Evolutionary conservation across 331 rosid genomes (phyloP).

Genomic region (Acacia concinna): DNA sequence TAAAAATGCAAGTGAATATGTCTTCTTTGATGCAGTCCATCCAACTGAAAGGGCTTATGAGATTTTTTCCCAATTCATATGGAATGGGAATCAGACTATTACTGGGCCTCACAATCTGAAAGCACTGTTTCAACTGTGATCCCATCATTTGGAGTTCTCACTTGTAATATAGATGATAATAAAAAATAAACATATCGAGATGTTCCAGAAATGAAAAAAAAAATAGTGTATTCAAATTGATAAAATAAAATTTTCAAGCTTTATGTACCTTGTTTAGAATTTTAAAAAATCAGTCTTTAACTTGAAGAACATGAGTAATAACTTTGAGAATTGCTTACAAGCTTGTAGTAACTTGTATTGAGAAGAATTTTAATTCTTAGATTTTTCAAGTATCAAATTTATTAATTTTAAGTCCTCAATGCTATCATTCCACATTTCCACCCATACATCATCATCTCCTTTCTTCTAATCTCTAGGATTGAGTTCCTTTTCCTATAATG

Average conservation of each 20-base stretch:
- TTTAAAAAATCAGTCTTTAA: background rate
- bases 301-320: too few relatives aligned
- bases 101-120: slow-evolving; percentile 22
- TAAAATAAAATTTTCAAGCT: background rate
- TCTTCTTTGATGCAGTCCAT: slow-evolving; percentile 61
- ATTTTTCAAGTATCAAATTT: too few relatives aligned
- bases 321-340: too few relatives aligned
- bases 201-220: background rate
- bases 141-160: background rate
- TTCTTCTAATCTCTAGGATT: too few relatives aligned
- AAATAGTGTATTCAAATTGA: too few relatives aligned
- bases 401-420: too few relatives aligned
- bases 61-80: slow-evolving; percentile 38
- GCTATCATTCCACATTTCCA: too few relatives aligned
- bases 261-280: too few relatives aligned
- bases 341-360: background rate
- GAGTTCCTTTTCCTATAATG: too few relatives aligned
- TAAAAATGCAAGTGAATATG: slow-evolving; percentile 37
- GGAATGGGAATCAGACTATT: slow-evolving; percentile 47
- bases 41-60: slow-evolving; percentile 38
- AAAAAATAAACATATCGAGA: background rate
- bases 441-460: too few relatives aligned
- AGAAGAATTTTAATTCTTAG: background rate
- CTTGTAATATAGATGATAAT: background rate
- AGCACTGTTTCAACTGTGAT: slow-evolving; percentile 22